Evolutionary conservation across 2,329 filamentous ascomycete species (phyloP), one percentile per base, ranked within the genome.

Genomic region (Mycogone perniciosa): DNA sequence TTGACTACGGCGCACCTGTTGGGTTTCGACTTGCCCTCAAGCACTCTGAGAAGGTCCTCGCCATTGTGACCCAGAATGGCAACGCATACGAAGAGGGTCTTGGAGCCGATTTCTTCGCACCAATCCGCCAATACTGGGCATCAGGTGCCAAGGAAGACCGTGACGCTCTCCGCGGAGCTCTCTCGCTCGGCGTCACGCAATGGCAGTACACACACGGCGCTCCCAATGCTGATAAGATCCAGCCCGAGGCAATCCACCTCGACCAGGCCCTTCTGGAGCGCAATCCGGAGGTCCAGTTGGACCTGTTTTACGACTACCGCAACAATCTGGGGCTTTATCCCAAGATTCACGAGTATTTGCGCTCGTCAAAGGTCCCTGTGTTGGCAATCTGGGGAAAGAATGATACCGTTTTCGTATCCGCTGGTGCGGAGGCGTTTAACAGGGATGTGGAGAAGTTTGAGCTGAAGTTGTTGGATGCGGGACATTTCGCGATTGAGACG

Each of bases 1-100:
- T 84, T 60, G 80, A 84, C 67, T 84, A 84, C 60, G 81, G 81
- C 46, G 77, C 79, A 0, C 80, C 81, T 0, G 70, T 71, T 0
- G 80, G 73, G 1, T 64, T 82, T 27, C 72, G 78, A 2, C 66
- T 83, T 2, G 79, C 79, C 0, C 67, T 81, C 2, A 56, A 71
- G 40, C 67, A 74, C 2, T 75, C 76, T 0, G 62, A 72, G 1
- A 66, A 68, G 8, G 65, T 83, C 48, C 66, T 68, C 35, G 76
- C 77, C 10, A 77, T 84, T 54, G 69, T 84, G 50, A 68, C 72
- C 3, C 80, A 84, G 57, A 83, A 82, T 58, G 81, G 79, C 38
- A 85, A 84, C 56, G 79, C 80, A 10, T 84, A 83, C 57, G 65
- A 59, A 4, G 77, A 80, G 56, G 81, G 80, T 4, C 66, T 84